Evolutionary conservation across 768 basidiomycete species (phyloP).

Genomic region (Boletus vermiculosoides): DNA sequence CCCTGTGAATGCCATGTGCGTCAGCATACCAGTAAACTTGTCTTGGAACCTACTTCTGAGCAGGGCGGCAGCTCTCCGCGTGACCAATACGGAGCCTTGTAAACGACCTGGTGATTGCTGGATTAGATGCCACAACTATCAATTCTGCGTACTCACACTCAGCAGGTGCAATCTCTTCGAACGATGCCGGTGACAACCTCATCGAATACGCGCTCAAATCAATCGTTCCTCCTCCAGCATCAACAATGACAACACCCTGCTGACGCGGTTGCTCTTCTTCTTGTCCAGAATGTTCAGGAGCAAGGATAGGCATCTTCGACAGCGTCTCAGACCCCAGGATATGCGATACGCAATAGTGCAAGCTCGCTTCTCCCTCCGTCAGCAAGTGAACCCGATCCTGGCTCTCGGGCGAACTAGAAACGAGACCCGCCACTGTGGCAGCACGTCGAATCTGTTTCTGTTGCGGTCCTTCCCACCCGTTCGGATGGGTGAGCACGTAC

Average conservation of each 20-base stretch:
- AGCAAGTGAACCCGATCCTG: conserved; percentile 50
- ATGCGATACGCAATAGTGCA: conserved; percentile 55
- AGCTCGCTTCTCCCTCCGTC: conserved; percentile 64
- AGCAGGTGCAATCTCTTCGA: conserved; percentile 39
- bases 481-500: conserved; percentile 59
- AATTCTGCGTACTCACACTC: conserved; percentile 29
- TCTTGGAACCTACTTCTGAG: conserved; percentile 24
- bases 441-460: conserved; percentile 57
- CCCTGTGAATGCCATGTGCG: conserved; percentile 17
- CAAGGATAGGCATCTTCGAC: conserved; percentile 17
- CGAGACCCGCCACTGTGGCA: conserved; percentile 49
- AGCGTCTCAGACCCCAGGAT: conserved; percentile 39
- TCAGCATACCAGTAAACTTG: neutral
- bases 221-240: conserved; percentile 49
- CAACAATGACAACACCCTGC: conserved; percentile 44
- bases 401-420: conserved; percentile 39
- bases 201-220: conserved; percentile 44
- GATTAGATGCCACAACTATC: neutral
- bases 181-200: conserved; percentile 37
- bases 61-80: conserved; percentile 32
- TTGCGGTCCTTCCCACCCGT: conserved; percentile 64
- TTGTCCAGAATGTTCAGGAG: conserved; percentile 18
- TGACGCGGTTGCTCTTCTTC: conserved; percentile 25
- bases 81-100: conserved; percentile 42
- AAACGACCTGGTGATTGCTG: conserved; percentile 33